Evolutionary conservation across 2,329 filamentous ascomycete species (phyloP), one percentile per base, ranked within the genome.

Genomic region (Trichoderma guizhouense): DNA sequence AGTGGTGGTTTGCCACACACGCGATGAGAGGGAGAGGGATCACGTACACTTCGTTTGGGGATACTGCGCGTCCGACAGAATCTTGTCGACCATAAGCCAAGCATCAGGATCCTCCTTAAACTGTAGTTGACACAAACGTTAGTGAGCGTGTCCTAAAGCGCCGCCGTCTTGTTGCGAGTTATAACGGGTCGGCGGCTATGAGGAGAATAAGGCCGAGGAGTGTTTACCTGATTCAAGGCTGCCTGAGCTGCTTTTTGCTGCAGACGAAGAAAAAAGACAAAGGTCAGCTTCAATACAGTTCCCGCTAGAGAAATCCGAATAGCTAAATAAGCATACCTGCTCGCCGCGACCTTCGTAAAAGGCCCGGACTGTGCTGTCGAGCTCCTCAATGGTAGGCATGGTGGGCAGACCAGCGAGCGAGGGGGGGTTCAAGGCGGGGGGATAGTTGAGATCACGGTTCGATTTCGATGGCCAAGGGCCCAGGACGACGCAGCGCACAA

Each of bases 81-180:
- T 97, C 85, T 97, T 95, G 82, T 98, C 96, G 78, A 98, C 96
- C 81, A 98, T 90, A 76, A 98, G 89, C 96, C 96, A 99, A 73
- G 96, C 92, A 85, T 99, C 96, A 72, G 95, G 95, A 79, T 98
- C 97, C 86, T 98, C 96, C 84, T 98, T 98, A 88, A 99, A 99
- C 93, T 98, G 74, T 58, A 73, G 74, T 69, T 36, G 53, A 21
- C n/a, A 51, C 43, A 32, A n/a, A 26, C n/a, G 14, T 72, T 62
- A 62, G 69, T 34, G n/a, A 63, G 15, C 11, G 53, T 15, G 26
- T 69, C 36, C 39, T n/a, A n/a, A 30, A 43, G 32, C 62, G 15
- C 12, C 6, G 18, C 32, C 26, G 55, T n/a, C 8, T 53, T 21
- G 55, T 63, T 51, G 28, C 53, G 28, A 30, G 53, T 7, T 39